Evolutionary conservation across 768 basidiomycete genomes (phyloP).

Genomic region (Rhodotorula graminis): DNA sequence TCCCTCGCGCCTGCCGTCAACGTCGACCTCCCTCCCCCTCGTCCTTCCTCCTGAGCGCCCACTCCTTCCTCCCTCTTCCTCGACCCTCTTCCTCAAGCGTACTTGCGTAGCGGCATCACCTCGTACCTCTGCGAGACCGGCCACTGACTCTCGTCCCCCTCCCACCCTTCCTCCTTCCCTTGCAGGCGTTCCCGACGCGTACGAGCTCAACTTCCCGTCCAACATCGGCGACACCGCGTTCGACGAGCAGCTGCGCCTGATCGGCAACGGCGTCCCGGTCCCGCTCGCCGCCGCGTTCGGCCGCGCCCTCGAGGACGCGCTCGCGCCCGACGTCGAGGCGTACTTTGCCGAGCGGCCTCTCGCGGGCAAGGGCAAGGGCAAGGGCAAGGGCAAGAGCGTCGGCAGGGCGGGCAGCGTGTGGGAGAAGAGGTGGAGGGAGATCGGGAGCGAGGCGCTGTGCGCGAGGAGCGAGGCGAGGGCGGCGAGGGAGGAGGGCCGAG

Average conservation of each 20-base stretch:
- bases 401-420: not conserved
- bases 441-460: not conserved
- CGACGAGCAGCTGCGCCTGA: not conserved
- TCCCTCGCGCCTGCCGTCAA: too few species aligned
- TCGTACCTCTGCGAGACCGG: too few species aligned
- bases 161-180: not conserved
- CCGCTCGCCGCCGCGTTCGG: constrained; percentile 14
- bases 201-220: constrained; percentile 2
- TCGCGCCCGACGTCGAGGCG: not conserved
- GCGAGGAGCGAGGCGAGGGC: not conserved
- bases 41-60: not conserved
- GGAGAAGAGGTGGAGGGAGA: not conserved
- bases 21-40: too few species aligned
- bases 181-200: not conserved
- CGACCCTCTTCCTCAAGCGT: not conserved
- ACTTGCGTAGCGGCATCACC: too few species aligned
- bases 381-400: too few species aligned
- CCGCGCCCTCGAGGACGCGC: not conserved
- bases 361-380: not conserved
- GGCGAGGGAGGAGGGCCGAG: too few species aligned
- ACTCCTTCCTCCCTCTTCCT: not conserved
- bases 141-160: too few species aligned
- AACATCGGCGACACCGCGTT: not conserved
- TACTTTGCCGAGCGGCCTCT: not conserved
- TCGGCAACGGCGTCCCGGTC: constrained; percentile 23